These are phyloP conservation scores for Xylariaceae sp. DNA, from an alignment of 2,329 filamentous ascomycete genomes.

Conservation along the genomic window DNA sequence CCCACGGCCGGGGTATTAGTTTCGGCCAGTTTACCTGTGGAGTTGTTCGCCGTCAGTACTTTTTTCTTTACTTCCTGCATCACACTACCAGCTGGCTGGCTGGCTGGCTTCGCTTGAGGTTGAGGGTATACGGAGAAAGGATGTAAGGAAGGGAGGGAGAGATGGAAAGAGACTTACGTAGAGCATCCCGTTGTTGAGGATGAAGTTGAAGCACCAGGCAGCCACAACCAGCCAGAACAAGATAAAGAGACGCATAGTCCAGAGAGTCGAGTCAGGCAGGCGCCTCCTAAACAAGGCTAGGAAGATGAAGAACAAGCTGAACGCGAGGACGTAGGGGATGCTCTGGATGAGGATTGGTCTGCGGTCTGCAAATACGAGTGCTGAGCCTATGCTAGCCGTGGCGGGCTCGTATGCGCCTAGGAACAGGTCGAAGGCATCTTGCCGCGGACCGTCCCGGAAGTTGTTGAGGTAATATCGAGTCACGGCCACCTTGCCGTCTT, in stretches of 20 bases:
- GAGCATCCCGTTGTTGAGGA: slow-evolving; percentile 83
- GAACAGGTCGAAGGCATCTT: slow-evolving; percentile 96
- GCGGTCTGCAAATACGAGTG: slow-evolving; percentile 79
- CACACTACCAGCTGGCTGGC: too few relatives aligned
- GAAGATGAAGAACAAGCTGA: slow-evolving; percentile 81
- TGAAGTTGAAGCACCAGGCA: slow-evolving; percentile 74
- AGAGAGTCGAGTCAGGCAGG: slow-evolving; percentile 72
- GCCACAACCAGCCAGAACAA: slow-evolving; percentile 75
- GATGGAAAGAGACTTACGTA: slow-evolving; percentile 68
- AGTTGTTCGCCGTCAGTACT: slow-evolving; percentile 28
- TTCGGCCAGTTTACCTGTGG: slow-evolving; percentile 97
- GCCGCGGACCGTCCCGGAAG: slow-evolving; percentile 88
- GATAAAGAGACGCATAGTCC: slow-evolving; percentile 81
- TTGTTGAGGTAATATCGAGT: slow-evolving; percentile 93
- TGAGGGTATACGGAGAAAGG: not conserved
- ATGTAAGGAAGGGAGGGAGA: slow-evolving; percentile 16
- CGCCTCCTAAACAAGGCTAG: slow-evolving; percentile 74
- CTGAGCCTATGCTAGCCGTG: slow-evolving; percentile 69
- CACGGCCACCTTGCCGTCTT: slow-evolving; percentile 85
- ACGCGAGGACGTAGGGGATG: slow-evolving; percentile 88
- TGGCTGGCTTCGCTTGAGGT: too few relatives aligned
- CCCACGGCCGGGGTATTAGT: slow-evolving; percentile 85
- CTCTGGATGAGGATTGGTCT: slow-evolving; percentile 87
- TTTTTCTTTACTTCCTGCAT: not conserved
- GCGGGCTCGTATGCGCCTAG: slow-evolving; percentile 82